Percentiles rank a stretch among this genome's conserved stretches.
These are phyloP conservation scores for Trichothecium roseum DNA, from an alignment of 2,329 filamentous ascomycete genomes.

Conservation along the genomic window DNA sequence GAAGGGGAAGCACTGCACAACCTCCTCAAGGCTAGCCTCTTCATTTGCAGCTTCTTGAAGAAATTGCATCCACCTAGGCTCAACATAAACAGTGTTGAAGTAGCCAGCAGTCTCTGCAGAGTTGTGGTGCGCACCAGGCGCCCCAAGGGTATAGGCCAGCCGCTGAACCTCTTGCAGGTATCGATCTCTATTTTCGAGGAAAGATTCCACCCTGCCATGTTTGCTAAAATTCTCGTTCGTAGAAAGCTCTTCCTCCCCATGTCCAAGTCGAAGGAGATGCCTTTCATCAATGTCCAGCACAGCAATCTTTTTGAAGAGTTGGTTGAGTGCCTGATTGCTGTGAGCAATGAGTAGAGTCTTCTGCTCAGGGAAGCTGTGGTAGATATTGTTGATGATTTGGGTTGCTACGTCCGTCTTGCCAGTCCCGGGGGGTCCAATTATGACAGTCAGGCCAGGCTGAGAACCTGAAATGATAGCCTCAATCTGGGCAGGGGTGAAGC, in stretches of 20 bases:
- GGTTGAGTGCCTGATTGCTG: conserved; percentile 95
- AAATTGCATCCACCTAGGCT: conserved; percentile 82
- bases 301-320: conserved; percentile 97
- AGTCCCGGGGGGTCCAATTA: conserved; percentile 91
- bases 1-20: conserved; percentile 76
- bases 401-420: conserved; percentile 99
- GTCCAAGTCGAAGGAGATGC: conserved; percentile 82
- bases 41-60: conserved; percentile 46
- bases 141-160: conserved; percentile 73
- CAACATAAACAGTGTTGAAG: conserved; percentile 86
- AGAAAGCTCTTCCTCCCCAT: conserved; percentile 88
- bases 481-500: conserved; percentile 84
- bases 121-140: conserved; percentile 87
- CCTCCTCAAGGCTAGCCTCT: conserved; percentile 45
- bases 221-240: conserved; percentile 87
- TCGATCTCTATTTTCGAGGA: conserved; percentile 74
- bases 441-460: conserved; percentile 85
- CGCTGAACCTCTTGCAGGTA: conserved; percentile 79
- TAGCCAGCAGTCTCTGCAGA: conserved; percentile 96
- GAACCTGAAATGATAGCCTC: conserved; percentile 90
- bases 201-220: conserved; percentile 87
- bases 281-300: conserved; percentile 90
- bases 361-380: conserved; percentile 92
- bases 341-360: conserved; percentile 88
- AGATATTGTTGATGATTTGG: conserved; percentile 97